Evolutionary conservation across 257 asterid species (phyloP).

Genomic region (Ocimum tenuiflorum): DNA sequence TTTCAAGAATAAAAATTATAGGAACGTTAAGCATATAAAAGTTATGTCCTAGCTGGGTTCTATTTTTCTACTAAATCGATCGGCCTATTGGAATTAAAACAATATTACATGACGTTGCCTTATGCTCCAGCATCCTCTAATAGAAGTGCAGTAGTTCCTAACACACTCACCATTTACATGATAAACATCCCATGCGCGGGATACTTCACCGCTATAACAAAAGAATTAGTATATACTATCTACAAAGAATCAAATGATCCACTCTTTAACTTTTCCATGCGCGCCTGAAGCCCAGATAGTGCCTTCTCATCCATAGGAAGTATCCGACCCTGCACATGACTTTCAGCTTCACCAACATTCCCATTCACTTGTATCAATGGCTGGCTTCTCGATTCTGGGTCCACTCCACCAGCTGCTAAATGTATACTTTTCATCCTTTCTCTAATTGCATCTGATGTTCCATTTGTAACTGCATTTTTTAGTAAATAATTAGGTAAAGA

Average conservation of each 20-base stretch:
- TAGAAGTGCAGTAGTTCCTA: slow-evolving; percentile 15
- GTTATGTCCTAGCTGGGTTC: no score
- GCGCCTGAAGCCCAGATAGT: slow-evolving; percentile 94
- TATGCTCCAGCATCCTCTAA: slow-evolving; percentile 21
- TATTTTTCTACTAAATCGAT: no score
- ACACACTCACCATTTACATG: background rate
- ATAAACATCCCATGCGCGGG: slow-evolving; percentile 27
- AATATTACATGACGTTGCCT: slow-evolving; percentile 19
- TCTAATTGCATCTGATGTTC: slow-evolving; percentile 86
- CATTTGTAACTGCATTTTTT: slow-evolving; percentile 64
- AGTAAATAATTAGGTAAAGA: background rate
- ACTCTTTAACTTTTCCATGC: slow-evolving; percentile 92
- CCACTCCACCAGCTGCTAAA: slow-evolving; percentile 61
- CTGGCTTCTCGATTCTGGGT: slow-evolving; percentile 47
- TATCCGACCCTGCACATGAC: slow-evolving; percentile 47
- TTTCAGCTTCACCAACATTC: slow-evolving; percentile 41
- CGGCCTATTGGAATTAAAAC: no score
- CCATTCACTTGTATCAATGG: slow-evolving; percentile 56
- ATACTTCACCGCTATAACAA: slow-evolving; percentile 22
- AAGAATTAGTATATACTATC: slow-evolving; percentile 22
- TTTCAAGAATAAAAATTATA: no score
- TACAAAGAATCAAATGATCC: slow-evolving; percentile 71
- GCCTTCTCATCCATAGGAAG: slow-evolving; percentile 98
- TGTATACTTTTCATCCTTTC: slow-evolving; percentile 99
- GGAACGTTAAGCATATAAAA: no score